Evolutionary conservation across 306 rosid species (phyloP).

Genomic region (Trifolium repens): DNA sequence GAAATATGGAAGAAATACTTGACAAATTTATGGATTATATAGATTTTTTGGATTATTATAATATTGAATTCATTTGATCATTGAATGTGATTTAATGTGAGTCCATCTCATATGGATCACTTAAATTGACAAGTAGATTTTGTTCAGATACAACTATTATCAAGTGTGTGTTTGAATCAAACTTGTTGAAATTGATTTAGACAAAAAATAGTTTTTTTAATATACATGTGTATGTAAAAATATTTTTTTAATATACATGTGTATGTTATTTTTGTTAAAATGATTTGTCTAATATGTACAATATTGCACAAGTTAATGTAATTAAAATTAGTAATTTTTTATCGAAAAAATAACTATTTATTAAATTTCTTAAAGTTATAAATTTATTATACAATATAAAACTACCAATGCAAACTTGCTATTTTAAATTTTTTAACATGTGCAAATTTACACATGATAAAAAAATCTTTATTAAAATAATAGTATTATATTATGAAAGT

Average conservation of each 20-base stretch:
- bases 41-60: not conserved
- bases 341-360: too few species aligned
- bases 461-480: not conserved
- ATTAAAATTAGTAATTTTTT: too few species aligned
- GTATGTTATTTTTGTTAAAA: not conserved
- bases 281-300: too few species aligned
- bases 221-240: not conserved
- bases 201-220: not conserved
- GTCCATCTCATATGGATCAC: not conserved
- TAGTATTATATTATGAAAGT: not conserved
- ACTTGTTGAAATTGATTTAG: not conserved
- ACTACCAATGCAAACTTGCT: too few species aligned
- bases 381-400: too few species aligned
- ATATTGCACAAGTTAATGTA: too few species aligned
- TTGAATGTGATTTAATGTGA: not conserved
- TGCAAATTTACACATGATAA: too few species aligned
- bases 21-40: not conserved
- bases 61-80: not conserved
- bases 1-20: not conserved
- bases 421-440: too few species aligned
- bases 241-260: not conserved
- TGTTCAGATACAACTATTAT: not conserved
- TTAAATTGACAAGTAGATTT: not conserved
- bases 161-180: not conserved
- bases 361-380: too few species aligned